Base-by-base conservation (phyloP, 2,329 filamentous ascomycete species). In the Claviceps citrina region DNA sequence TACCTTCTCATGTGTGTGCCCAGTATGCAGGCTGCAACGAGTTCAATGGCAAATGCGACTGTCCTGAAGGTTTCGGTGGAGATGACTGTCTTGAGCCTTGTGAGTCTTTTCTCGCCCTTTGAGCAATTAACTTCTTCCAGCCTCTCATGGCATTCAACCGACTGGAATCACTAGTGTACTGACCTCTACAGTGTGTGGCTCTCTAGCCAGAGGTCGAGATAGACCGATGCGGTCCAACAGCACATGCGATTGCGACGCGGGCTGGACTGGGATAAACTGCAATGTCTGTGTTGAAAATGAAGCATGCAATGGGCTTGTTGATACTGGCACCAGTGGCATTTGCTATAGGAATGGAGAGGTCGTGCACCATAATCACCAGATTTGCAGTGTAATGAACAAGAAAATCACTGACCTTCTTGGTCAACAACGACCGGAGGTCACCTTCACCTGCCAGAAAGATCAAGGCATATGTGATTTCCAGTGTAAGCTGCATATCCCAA, bases 261-360 rank as follows among this genome's bases (percentile, higher is more conserved):
- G 91, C 41, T 98, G 91, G 91, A 75, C 75, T 31, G 91, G 91
- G 47, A 89, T 98, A 64, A 98, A 98, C 67, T 98, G 91, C 73
- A 98, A 91, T 53, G 84, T 98, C 42, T 98, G 91, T 62, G 78
- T 81, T 44, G 76, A 78, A 4, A 71, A 96, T 57, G 67, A 81
- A 49, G 87, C 83, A 13, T 98, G 91, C 55, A 76, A 91, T 56
- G 78, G 84, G 26, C 67, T 98, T 61, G 93, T 93, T 78, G 84
- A 84, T 4, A 77, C 80, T 12, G 74, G 74, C 3, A 73, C 84
- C 45, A 85, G 80, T 34, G 91, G 86, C 25, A 78, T 94, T 9
- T 98, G 91, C 64, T 96, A 95, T 58, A 81, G 84, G 54, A 80
- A 89, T 49, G 89, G 89, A 34, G 76, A 93, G 49, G 80, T 93